These are phyloP conservation scores for Tricholoma sp. DNA, from an alignment of 768 basidiomycete genomes.

Conservation along the genomic window DNA sequence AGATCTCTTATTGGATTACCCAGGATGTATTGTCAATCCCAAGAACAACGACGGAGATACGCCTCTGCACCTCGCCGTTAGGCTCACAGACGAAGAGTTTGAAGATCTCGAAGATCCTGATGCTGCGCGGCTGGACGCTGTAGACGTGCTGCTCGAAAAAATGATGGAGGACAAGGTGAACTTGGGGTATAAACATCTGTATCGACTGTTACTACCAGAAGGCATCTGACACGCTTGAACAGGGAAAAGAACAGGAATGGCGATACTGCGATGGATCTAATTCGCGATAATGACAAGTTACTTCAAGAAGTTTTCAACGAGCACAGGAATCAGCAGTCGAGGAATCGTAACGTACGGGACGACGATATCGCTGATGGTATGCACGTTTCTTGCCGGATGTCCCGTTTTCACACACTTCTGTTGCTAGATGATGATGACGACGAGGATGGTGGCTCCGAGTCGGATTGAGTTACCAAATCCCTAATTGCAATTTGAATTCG, in stretches of 20 bases:
- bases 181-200: constrained; percentile 77
- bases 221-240: background rate
- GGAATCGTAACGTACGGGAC: constrained; percentile 32
- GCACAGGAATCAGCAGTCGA: constrained; percentile 39
- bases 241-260: constrained; percentile 75
- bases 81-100: constrained; percentile 48
- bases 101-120: constrained; percentile 36
- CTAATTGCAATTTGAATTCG: background rate
- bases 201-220: constrained; percentile 33
- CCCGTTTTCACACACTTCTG: background rate
- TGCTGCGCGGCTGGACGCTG: background rate
- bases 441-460: constrained; percentile 26
- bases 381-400: constrained; percentile 7
- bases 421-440: constrained; percentile 22
- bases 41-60: constrained; percentile 66
- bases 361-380: constrained; percentile 67
- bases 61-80: constrained; percentile 72
- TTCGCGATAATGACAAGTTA: constrained; percentile 49
- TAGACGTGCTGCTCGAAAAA: background rate
- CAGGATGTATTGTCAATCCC: constrained; percentile 79
- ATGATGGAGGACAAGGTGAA: constrained; percentile 44
- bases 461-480: constrained; percentile 14
- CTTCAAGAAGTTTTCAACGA: constrained; percentile 47
- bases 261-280: constrained; percentile 48
- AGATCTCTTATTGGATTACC: constrained; percentile 67